Evolutionary conservation across 345 rosid species (phyloP).

Genomic region (Anastatica hierochuntica): DNA sequence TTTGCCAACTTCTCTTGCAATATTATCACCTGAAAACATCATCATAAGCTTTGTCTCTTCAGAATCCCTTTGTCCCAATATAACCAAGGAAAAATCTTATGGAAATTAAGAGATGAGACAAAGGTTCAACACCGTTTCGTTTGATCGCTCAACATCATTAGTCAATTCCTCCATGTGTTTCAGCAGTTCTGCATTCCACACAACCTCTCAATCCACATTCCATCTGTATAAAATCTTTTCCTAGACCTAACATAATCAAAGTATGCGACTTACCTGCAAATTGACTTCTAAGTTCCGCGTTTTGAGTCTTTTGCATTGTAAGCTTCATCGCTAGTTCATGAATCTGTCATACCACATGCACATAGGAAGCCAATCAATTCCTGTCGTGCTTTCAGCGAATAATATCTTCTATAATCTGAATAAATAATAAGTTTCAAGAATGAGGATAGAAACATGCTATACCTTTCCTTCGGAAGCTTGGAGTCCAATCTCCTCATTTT

Average conservation of each 20-base stretch:
- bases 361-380: background rate
- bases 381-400: background rate
- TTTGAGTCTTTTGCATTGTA: conserved; percentile 75
- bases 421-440: background rate
- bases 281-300: conserved; percentile 71
- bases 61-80: background rate
- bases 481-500: conserved; percentile 94
- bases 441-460: conserved; percentile 5
- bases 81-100: background rate
- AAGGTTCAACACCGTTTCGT: conserved; percentile 51
- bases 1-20: conserved; percentile 66
- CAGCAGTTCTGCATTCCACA: conserved; percentile 43
- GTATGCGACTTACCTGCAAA: conserved; percentile 59
- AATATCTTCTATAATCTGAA: background rate
- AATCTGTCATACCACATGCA: conserved; percentile 37
- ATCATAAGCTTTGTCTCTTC: background rate
- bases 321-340: conserved; percentile 84
- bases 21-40: conserved; percentile 44
- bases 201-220: background rate
- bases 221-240: background rate
- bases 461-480: conserved; percentile 99
- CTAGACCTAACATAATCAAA: background rate
- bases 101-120: background rate
- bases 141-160: conserved; percentile 76
- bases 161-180: conserved; percentile 69